Percentiles rank a stretch among this genome's conserved stretches.
These are phyloP conservation scores for Umbelopsis vinacea DNA, from an alignment of 192 early-diverging fungal genomes.

Conservation along the genomic window DNA sequence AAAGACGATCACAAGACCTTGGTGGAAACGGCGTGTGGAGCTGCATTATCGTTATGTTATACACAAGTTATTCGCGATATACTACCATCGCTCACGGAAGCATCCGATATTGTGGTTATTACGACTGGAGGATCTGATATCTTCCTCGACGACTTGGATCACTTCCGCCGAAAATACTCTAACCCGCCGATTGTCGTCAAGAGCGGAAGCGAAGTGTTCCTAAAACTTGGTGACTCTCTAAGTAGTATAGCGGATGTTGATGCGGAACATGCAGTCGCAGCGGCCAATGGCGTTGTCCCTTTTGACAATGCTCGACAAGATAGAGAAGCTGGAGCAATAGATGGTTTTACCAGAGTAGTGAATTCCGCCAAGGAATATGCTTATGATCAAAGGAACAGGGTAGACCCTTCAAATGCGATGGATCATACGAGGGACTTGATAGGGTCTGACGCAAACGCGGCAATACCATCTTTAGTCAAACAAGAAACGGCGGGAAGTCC, in stretches of 20 bases:
- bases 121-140: conserved; percentile 74
- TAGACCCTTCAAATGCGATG: not conserved
- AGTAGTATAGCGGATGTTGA: conserved; percentile 32
- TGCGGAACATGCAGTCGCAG: not conserved
- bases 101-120: conserved; percentile 68
- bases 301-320: conserved; percentile 1
- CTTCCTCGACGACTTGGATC: conserved; percentile 58
- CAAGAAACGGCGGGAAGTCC: conserved; percentile 5
- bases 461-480: not conserved
- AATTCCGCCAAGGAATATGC: not conserved
- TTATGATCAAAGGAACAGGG: not conserved
- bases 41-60: conserved; percentile 63
- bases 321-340: conserved; percentile 4
- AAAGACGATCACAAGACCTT: conserved; percentile 62
- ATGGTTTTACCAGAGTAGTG: conserved; percentile 8
- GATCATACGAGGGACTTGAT: not conserved
- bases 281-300: not conserved
- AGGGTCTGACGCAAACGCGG: not conserved
- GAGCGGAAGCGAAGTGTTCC: conserved; percentile 68
- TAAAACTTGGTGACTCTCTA: conserved; percentile 50
- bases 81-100: conserved; percentile 53
- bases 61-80: conserved; percentile 66
- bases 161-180: conserved; percentile 61
- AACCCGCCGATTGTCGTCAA: conserved; percentile 71
- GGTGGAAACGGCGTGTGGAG: conserved; percentile 66